Evolutionary conservation across 176 grass and related monocot genomes (phyloP).

Genomic region (Ensete glaucum): DNA sequence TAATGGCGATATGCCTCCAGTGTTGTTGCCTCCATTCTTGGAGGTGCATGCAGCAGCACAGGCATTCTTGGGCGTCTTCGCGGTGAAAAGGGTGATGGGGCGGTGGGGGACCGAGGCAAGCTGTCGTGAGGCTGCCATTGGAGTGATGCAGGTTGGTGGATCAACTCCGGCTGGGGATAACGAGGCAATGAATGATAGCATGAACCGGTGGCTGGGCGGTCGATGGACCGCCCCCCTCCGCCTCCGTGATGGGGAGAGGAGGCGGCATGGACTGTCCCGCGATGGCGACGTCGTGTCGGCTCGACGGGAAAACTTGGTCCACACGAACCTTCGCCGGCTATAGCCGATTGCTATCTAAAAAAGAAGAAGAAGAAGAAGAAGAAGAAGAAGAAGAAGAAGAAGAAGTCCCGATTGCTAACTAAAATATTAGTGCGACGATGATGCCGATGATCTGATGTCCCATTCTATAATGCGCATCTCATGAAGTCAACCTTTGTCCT

Average conservation of each 20-base stretch:
- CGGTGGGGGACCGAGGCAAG: conserved; percentile 3
- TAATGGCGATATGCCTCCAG: too few species aligned
- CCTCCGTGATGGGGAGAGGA: neutral
- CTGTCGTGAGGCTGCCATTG: neutral
- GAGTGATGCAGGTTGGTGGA: conserved; percentile 1
- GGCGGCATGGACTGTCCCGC: neutral
- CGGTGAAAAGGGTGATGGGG: conserved; percentile 2
- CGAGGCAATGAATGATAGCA: conserved; percentile 2
- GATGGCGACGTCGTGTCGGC: neutral
- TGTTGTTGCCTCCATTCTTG: too few species aligned
- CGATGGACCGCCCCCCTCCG: neutral
- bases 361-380: too few species aligned
- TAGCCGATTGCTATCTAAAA: too few species aligned
- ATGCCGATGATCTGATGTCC: too few species aligned
- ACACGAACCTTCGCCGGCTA: neutral
- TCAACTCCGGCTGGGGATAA: conserved; percentile 8
- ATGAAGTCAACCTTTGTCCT: too few species aligned
- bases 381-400: too few species aligned
- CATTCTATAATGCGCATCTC: too few species aligned
- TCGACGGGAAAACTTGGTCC: neutral
- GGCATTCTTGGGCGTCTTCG: too few species aligned
- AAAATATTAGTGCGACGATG: too few species aligned
- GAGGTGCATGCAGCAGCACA: too few species aligned
- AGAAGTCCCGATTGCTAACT: too few species aligned
- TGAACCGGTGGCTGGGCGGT: conserved; percentile 2